Evolutionary conservation across 176 grass and related monocot species (phyloP).

Genomic region (Cenchrus fungigraminus): DNA sequence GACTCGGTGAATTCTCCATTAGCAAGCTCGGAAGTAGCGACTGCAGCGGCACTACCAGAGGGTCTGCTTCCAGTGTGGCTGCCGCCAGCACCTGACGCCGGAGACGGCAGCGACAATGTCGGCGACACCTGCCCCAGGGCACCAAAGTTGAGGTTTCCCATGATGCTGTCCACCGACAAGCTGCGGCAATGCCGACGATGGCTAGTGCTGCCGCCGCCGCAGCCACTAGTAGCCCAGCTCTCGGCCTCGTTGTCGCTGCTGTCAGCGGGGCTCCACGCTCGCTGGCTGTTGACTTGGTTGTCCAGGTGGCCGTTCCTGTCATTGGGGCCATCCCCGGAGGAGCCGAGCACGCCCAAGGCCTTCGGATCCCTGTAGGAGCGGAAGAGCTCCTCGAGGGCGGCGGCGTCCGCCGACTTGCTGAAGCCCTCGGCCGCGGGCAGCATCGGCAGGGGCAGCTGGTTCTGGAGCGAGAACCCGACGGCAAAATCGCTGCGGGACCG

Average conservation of each 20-base stretch:
- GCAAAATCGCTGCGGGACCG: slow-evolving; percentile 71
- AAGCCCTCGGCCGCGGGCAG: background rate
- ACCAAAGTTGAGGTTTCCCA: slow-evolving; percentile 53
- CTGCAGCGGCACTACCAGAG: slow-evolving; percentile 37
- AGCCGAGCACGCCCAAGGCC: slow-evolving; percentile 42
- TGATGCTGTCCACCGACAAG: slow-evolving; percentile 73
- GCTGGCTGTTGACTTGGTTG: background rate
- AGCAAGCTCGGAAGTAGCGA: slow-evolving; percentile 46
- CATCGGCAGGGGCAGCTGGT: background rate
- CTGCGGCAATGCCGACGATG: slow-evolving; percentile 67
- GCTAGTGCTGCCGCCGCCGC: background rate
- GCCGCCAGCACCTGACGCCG: background rate
- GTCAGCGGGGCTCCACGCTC: slow-evolving; percentile 47
- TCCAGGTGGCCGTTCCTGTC: slow-evolving; percentile 14
- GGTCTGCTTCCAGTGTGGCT: slow-evolving; percentile 37
- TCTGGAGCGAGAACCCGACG: slow-evolving; percentile 24
- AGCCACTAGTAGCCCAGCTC: slow-evolving; percentile 37
- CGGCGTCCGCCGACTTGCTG: slow-evolving; percentile 16
- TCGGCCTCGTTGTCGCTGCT: slow-evolving; percentile 76
- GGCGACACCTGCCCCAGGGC: slow-evolving; percentile 43
- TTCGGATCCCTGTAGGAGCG: slow-evolving; percentile 60
- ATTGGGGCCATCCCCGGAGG: slow-evolving; percentile 17
- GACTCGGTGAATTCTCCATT: slow-evolving; percentile 62
- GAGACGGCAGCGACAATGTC: slow-evolving; percentile 36
- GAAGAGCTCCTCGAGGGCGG: slow-evolving; percentile 55